phyloP scores from a whole-genome alignment of 2,329 filamentous ascomycete genomes.

The Ascochyta koolunga region DNA sequence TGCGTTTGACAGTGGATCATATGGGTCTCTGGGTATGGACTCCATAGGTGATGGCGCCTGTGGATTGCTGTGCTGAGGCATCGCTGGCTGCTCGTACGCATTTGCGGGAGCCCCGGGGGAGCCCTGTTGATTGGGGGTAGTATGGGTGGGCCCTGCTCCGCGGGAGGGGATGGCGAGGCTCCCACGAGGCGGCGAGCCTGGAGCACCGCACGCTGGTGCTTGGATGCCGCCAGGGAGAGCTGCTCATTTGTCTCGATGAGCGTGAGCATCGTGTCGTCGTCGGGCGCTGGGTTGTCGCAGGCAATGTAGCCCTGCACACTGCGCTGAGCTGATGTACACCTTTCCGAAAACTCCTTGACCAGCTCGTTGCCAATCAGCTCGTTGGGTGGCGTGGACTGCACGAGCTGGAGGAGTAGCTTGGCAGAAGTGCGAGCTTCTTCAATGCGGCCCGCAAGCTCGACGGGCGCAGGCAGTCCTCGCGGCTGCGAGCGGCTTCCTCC shows the following conservation, averaged over 20 bases:
- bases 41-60: constrained; percentile 15
- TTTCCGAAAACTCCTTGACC: constrained; percentile 87
- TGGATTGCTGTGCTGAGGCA: constrained; percentile 20
- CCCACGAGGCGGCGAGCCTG: constrained; percentile 58
- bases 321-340: constrained; percentile 79
- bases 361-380: constrained; percentile 86
- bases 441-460: constrained; percentile 80
- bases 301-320: constrained; percentile 88
- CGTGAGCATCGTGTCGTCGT: constrained; percentile 91
- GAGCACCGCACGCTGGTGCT: constrained; percentile 80
- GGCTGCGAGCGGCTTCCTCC: constrained; percentile 25
- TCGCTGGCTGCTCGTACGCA: constrained; percentile 14
- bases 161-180: constrained; percentile 29
- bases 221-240: constrained; percentile 78
- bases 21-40: constrained; percentile 7
- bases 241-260: constrained; percentile 95
- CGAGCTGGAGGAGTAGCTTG: constrained; percentile 87
- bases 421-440: constrained; percentile 91
- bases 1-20: constrained; percentile 9
- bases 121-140: constrained; percentile 8
- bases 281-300: constrained; percentile 76
- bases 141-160: constrained; percentile 12
- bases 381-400: constrained; percentile 78
- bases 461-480: constrained; percentile 64
- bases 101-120: constrained; percentile 23